A percentile compares a stretch with the other conserved stretches of the same genome.
These are phyloP conservation scores for Nectriaceae sp. DNA, from an alignment of 2,329 filamentous ascomycete species.

Conservation along the genomic window DNA sequence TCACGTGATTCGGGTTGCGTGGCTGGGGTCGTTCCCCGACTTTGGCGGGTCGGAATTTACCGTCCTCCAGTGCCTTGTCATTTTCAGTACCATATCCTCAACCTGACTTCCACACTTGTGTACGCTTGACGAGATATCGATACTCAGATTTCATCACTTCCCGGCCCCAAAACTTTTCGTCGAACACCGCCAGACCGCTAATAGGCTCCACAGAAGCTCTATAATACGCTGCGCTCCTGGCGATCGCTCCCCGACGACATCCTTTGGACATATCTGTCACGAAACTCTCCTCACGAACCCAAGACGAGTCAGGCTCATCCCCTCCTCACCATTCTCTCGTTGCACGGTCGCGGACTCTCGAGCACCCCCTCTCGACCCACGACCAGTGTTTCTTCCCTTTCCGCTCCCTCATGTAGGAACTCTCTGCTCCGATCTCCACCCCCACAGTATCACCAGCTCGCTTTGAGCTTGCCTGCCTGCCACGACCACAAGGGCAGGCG, in stretches of 20 bases:
- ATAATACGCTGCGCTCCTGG: conserved; percentile 27
- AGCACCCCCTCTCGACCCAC: conserved; percentile 15
- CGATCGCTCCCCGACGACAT: conserved; percentile 19
- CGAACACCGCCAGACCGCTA: conserved; percentile 23
- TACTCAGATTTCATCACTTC: conserved; percentile 28
- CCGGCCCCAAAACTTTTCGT: conserved; percentile 15
- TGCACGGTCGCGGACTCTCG: conserved; percentile 24
- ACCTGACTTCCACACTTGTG: conserved; percentile 31
- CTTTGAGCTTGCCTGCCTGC: conserved; percentile 36
- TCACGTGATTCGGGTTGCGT: conserved; percentile 30
- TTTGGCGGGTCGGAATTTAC: conserved; percentile 32
- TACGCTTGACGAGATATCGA: conserved; percentile 31
- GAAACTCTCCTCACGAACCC: conserved; percentile 23
- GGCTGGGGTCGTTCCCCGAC: conserved; percentile 9
- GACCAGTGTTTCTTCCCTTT: conserved; percentile 13
- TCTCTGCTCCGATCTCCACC: conserved; percentile 25
- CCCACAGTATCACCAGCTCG: conserved; percentile 28
- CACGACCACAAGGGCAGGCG: conserved; percentile 39
- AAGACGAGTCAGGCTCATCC: conserved; percentile 23
- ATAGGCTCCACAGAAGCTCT: conserved; percentile 23
- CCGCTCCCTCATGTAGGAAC: conserved; percentile 38
- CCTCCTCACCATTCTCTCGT: conserved; percentile 14
- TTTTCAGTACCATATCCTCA: conserved; percentile 37
- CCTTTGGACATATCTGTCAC: conserved; percentile 24
- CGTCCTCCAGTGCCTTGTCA: conserved; percentile 29